A percentile compares a stretch with the other conserved stretches of the same genome.
phyloP scores from a whole-genome alignment of 2,329 filamentous ascomycete genomes.

The Colletotrichum sp. region DNA sequence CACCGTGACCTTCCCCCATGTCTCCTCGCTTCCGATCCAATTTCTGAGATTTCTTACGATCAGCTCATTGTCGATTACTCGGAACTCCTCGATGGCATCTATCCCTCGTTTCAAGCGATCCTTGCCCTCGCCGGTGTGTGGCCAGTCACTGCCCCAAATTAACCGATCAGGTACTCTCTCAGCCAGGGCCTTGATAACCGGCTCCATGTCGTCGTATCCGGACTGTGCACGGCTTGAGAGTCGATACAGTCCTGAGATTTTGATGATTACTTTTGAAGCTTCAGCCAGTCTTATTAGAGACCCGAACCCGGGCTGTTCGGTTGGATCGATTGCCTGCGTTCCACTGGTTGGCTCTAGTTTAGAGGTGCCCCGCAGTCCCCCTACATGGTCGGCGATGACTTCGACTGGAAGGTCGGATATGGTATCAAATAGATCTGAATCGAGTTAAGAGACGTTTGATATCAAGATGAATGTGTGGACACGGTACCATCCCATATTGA shows the following conservation, averaged over 20 bases:
- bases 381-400: slow-evolving; percentile 4
- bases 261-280: not conserved
- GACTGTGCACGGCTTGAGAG: not conserved
- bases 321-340: not conserved
- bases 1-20: not conserved
- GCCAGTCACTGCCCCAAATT: slow-evolving; percentile 13
- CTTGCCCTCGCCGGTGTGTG: slow-evolving; percentile 7
- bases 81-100: not conserved
- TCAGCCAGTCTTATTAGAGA: not conserved
- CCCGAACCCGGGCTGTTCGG: not conserved
- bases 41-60: not conserved
- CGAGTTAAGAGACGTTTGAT: not conserved
- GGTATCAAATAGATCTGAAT: not conserved
- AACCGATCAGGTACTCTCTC: not conserved
- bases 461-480: not conserved
- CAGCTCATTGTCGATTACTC: not conserved
- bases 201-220: not conserved
- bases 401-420: not conserved
- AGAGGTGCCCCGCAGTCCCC: not conserved
- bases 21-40: not conserved
- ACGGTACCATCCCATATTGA: not conserved
- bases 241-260: not conserved
- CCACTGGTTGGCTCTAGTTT: not conserved
- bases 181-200: not conserved
- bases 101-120: not conserved